Evolutionary conservation across 2,329 filamentous ascomycete genomes (phyloP).

Genomic region (Colletotrichum musicola): DNA sequence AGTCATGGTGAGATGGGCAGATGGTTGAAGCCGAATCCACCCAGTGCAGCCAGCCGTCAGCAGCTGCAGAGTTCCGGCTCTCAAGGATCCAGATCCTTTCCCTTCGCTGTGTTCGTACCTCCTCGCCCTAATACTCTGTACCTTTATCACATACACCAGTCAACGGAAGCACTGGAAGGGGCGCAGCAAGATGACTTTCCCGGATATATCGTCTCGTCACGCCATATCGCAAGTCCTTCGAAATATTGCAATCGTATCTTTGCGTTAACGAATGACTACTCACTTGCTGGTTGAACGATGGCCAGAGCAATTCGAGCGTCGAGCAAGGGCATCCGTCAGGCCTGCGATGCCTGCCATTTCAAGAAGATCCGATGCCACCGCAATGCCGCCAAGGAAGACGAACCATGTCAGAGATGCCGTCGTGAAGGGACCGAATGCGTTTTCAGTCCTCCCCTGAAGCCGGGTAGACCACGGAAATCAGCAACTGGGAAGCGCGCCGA

Average conservation of each 20-base stretch:
- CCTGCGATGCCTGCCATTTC: constrained; percentile 31
- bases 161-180: neutral
- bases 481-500: neutral
- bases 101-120: neutral
- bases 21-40: neutral
- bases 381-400: neutral
- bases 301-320: neutral
- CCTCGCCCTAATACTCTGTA: neutral
- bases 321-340: constrained; percentile 14
- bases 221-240: neutral
- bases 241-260: neutral
- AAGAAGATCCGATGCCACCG: constrained; percentile 28
- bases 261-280: too few relatives aligned
- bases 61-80: too few relatives aligned
- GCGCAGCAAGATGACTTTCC: neutral
- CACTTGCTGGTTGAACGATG: neutral
- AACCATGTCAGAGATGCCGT: constrained; percentile 13
- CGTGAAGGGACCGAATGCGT: constrained; percentile 18
- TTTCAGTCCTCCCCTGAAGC: constrained; percentile 32
- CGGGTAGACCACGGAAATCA: constrained; percentile 25
- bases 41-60: too few relatives aligned
- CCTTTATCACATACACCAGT: neutral
- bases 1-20: neutral
- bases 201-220: neutral
- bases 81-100: constrained; percentile 11